A percentile compares a stretch with the other conserved stretches of the same genome.
phyloP scores from a whole-genome alignment of 2,329 filamentous ascomycete genomes.

The Mycosphaerella arachidis region DNA sequence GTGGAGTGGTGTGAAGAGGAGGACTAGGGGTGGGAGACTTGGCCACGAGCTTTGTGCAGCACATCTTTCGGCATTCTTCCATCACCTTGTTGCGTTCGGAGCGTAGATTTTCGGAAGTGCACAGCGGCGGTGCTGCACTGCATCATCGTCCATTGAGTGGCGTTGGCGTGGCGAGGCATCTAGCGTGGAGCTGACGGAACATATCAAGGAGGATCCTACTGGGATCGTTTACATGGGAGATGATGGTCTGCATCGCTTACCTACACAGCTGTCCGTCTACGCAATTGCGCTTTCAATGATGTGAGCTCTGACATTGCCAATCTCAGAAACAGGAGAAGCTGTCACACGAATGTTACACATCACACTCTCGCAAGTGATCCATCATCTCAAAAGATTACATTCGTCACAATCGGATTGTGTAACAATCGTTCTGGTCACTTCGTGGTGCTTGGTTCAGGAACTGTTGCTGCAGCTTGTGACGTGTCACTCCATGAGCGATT shows the following conservation, averaged over 20 bases:
- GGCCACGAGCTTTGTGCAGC: not conserved
- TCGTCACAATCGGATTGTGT: not conserved
- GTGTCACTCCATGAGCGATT: not conserved
- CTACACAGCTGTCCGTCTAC: not conserved
- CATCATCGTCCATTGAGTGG: not conserved
- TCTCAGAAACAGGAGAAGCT: not conserved
- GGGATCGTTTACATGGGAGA: not conserved
- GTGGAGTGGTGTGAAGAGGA: not conserved
- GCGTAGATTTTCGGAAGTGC: not conserved
- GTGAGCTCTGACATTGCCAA: not conserved
- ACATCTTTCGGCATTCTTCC: not conserved
- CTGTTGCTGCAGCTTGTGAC: not conserved
- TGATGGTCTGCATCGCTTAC: not conserved
- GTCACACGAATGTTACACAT: not conserved
- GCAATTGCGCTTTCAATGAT: not conserved
- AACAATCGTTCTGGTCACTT: not conserved
- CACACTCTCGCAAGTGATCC: not conserved
- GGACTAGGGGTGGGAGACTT: not conserved
- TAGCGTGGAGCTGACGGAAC: not conserved
- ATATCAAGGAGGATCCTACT: not conserved
- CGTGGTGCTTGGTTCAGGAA: not conserved
- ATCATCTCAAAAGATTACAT: not conserved
- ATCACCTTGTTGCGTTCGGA: not conserved
- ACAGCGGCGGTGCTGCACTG: not conserved
- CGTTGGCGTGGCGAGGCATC: not conserved